These are phyloP conservation scores for Polygonum maritimum DNA, from an alignment of 148 eudicot genomes.

Conservation along the genomic window DNA sequence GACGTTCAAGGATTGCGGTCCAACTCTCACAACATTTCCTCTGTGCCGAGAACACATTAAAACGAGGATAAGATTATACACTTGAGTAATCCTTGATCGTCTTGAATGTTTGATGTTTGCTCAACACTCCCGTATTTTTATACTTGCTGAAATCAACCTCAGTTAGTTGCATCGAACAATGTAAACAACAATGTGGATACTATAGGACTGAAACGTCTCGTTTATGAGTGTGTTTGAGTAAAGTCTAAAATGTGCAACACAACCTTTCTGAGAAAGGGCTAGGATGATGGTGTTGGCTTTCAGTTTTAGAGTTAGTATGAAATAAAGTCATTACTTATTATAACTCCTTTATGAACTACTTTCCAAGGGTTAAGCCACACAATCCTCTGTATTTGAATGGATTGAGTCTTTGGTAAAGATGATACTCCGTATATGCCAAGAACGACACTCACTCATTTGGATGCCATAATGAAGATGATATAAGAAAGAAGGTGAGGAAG, in stretches of 20 bases:
- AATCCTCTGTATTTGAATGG: no score
- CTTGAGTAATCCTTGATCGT: constrained; percentile 16
- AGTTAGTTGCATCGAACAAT: not conserved
- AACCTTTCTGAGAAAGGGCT: no score
- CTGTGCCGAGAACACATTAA: constrained; percentile 54
- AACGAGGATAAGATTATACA: constrained; percentile 44
- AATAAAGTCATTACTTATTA: no score
- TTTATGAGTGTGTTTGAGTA: not conserved
- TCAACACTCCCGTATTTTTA: not conserved
- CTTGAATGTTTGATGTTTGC: not conserved
- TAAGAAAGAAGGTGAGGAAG: no score
- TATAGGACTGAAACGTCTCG: not conserved
- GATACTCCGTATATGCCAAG: no score
- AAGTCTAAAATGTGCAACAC: not conserved
- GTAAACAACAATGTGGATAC: not conserved
- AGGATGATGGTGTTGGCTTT: no score
- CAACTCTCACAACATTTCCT: constrained; percentile 41
- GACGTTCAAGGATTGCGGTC: constrained; percentile 76
- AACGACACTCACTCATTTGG: no score
- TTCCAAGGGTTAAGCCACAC: no score
- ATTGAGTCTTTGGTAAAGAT: no score
- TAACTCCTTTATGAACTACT: no score
- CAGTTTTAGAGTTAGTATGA: no score
- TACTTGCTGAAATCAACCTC: not conserved
- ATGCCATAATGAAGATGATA: no score